Evolutionary conservation across 306 rosid species (phyloP).

Genomic region (Citrullus amarus): DNA sequence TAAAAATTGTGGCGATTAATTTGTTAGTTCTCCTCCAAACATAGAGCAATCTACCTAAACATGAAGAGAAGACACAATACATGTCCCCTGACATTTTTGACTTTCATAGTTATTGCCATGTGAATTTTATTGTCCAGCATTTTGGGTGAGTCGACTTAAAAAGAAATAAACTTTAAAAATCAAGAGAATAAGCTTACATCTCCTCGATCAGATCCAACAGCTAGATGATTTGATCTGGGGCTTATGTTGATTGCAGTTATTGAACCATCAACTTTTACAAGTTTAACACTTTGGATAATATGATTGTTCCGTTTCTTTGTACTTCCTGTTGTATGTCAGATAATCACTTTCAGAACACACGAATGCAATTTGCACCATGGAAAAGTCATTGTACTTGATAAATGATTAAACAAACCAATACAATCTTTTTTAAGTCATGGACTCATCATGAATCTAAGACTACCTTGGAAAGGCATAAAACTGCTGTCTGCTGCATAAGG

Average conservation of each 20-base stretch:
- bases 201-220: constrained; percentile 90
- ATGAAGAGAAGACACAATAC: background rate
- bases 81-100: background rate
- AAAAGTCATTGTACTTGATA: background rate
- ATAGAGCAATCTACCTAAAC: background rate
- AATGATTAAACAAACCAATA: constrained; percentile 2
- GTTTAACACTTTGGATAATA: constrained; percentile 49
- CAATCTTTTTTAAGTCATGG: background rate
- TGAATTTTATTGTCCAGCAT: background rate
- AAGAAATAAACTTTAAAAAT: background rate
- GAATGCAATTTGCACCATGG: background rate
- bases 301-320: constrained; percentile 67
- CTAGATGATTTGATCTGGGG: constrained; percentile 47
- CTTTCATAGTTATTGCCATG: background rate
- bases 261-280: constrained; percentile 52
- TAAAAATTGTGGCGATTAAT: background rate
- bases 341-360: constrained; percentile 10
- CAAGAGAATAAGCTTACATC: constrained; percentile 36
- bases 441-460: background rate
- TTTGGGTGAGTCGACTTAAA: background rate
- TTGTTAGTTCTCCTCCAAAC: background rate
- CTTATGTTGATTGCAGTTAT: constrained; percentile 41
- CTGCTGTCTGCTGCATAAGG: constrained; percentile 43
- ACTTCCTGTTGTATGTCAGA: constrained; percentile 32
- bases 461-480: constrained; percentile 75